phyloP scores from a whole-genome alignment of 108 stramenopile species.

The Pseudonitzschia pungens region DNA sequence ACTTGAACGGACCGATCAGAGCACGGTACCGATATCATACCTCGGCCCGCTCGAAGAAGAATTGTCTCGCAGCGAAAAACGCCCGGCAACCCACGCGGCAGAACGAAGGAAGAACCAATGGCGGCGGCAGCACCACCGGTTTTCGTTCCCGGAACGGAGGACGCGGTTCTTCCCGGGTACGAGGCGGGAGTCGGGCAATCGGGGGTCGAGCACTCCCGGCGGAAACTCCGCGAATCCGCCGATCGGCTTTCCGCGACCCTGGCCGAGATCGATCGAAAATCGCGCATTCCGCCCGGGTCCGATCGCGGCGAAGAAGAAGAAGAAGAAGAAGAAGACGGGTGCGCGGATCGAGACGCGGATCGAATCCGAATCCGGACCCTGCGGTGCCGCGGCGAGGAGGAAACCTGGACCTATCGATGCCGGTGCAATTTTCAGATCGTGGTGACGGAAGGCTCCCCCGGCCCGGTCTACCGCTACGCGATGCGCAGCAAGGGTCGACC shows the following conservation, averaged over 20 bases:
- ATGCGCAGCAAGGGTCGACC: constrained; percentile 46
- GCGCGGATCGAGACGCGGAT: too few relatives aligned
- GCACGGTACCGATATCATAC: too few relatives aligned
- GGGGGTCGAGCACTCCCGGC: constrained; percentile 41
- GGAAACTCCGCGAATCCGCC: constrained; percentile 33
- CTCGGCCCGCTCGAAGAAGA: too few relatives aligned
- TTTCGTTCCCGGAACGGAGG: neutral
- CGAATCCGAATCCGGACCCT: constrained; percentile 19
- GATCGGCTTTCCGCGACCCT: constrained; percentile 12
- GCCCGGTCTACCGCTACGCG: constrained; percentile 40
- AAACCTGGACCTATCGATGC: constrained; percentile 64
- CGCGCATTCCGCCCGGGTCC: too few relatives aligned
- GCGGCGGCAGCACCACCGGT: neutral
- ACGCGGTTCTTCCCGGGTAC: constrained; percentile 37
- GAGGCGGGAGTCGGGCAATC: constrained; percentile 25
- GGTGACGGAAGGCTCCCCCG: neutral
- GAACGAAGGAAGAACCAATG: neutral
- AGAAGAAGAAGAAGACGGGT: too few relatives aligned
- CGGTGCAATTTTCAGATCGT: constrained; percentile 67
- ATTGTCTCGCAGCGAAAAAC: too few relatives aligned
- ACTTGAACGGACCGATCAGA: too few relatives aligned
- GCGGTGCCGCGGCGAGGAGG: constrained; percentile 31
- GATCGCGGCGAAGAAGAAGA: too few relatives aligned
- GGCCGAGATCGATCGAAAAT: neutral
- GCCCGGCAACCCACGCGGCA: too few relatives aligned